A percentile compares a stretch with the other conserved stretches of the same genome.
Evolutionary conservation across 306 rosid species (phyloP).

Genomic region (Castanospermum australe): DNA sequence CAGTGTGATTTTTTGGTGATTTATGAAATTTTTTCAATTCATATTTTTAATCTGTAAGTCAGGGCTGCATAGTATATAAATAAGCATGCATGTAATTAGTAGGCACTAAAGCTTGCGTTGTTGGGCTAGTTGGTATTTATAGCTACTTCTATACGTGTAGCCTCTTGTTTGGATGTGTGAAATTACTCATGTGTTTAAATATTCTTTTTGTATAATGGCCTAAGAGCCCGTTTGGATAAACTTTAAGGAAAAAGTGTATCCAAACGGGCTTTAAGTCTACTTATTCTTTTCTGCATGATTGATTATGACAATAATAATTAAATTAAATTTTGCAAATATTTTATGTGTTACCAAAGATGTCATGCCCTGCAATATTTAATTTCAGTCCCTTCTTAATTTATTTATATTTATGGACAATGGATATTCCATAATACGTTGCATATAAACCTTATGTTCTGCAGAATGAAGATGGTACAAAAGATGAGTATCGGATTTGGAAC

Average conservation of each 20-base stretch:
- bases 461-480: constrained; percentile 83
- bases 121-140: not conserved
- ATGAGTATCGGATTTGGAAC: constrained; percentile 87
- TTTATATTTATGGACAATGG: not conserved
- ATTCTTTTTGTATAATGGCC: not conserved
- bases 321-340: not conserved
- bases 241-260: too few relatives aligned
- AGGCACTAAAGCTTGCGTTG: not conserved
- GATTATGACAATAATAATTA: not conserved
- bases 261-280: too few relatives aligned
- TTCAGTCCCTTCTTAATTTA: not conserved
- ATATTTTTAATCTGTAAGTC: too few relatives aligned
- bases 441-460: constrained; percentile 19
- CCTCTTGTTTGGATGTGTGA: not conserved
- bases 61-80: not conserved
- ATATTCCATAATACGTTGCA: not conserved
- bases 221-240: too few relatives aligned
- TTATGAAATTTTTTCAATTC: too few relatives aligned
- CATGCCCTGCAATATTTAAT: too few relatives aligned
- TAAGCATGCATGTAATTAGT: not conserved
- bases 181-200: not conserved
- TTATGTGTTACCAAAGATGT: too few relatives aligned
- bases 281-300: too few relatives aligned
- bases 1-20: not conserved
- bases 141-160: not conserved